phyloP scores from a whole-genome alignment of 1,284 basidiomycete species.

The Cutaneotrichosporon sp. region DNA sequence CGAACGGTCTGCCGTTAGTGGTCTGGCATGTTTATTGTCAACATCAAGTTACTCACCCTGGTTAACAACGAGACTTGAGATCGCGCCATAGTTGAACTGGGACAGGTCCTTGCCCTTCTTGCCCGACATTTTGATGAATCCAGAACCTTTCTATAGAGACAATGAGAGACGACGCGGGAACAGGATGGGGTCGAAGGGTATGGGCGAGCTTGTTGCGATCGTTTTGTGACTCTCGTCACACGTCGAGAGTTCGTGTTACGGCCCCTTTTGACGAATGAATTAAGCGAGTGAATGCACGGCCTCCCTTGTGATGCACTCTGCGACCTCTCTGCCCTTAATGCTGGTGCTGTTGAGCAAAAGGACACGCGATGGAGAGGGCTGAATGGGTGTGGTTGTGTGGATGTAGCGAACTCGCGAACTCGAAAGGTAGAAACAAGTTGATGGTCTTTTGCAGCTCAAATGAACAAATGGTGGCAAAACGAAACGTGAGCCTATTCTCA shows the following conservation, averaged over 20 bases:
- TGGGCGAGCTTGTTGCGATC: neutral
- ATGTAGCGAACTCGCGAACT: too few species aligned
- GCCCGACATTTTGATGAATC: slow-evolving; percentile 38
- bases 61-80: slow-evolving; percentile 78
- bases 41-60: slow-evolving; percentile 51
- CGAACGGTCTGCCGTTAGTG: slow-evolving; percentile 37
- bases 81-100: slow-evolving; percentile 83
- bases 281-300: neutral
- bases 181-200: neutral
- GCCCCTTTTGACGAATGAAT: neutral
- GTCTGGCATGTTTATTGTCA: neutral
- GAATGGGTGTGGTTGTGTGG: too few species aligned
- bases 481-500: too few species aligned
- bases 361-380: too few species aligned
- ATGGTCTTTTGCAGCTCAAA: too few species aligned
- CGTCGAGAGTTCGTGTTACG: too few species aligned
- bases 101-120: slow-evolving; percentile 61
- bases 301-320: neutral
- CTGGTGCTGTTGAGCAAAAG: too few species aligned
- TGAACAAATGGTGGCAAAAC: too few species aligned
- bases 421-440: too few species aligned
- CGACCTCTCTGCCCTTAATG: too few species aligned
- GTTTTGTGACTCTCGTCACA: too few species aligned
- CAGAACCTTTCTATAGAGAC: neutral
- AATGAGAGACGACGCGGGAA: too few species aligned